Conservation (phyloP, 2,329 filamentous ascomycete species). For the Lasiodiplodia hormozganensis region DNA sequence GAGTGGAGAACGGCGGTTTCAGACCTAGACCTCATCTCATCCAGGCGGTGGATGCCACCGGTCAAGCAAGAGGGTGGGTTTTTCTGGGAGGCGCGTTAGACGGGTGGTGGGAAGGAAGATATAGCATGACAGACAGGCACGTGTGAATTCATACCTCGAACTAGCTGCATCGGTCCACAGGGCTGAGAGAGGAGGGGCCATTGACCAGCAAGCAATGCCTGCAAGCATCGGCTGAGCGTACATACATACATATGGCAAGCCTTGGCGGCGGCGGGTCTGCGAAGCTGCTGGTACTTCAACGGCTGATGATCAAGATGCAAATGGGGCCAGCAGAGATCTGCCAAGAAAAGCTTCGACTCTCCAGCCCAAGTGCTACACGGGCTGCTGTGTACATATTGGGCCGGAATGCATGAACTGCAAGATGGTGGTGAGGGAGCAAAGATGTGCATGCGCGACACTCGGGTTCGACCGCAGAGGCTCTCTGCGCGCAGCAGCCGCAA, state of each 20-base stretch:
- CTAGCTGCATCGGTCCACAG: too few relatives aligned
- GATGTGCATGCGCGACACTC: background rate
- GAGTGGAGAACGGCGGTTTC: conserved; percentile 22
- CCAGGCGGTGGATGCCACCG: background rate
- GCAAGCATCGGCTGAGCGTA: background rate
- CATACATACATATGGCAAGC: too few relatives aligned
- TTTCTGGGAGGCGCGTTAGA: background rate
- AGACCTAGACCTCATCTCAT: conserved; percentile 12
- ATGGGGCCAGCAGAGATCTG: background rate
- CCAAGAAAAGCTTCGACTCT: background rate
- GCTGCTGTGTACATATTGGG: background rate
- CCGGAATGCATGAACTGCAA: background rate
- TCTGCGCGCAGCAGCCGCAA: conserved; percentile 12
- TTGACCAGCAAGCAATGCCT: background rate
- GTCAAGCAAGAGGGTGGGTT: background rate
- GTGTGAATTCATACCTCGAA: background rate
- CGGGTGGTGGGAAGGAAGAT: background rate
- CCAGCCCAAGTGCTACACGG: background rate
- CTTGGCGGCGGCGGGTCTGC: background rate
- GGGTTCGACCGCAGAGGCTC: conserved; percentile 11
- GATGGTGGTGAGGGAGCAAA: background rate
- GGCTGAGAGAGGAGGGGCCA: too few relatives aligned
- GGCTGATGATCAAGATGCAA: background rate
- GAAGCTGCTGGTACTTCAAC: background rate
- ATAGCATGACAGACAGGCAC: background rate